Conservation (phyloP, 2,329 filamentous ascomycete species). For the Zasmidium angulare region DNA sequence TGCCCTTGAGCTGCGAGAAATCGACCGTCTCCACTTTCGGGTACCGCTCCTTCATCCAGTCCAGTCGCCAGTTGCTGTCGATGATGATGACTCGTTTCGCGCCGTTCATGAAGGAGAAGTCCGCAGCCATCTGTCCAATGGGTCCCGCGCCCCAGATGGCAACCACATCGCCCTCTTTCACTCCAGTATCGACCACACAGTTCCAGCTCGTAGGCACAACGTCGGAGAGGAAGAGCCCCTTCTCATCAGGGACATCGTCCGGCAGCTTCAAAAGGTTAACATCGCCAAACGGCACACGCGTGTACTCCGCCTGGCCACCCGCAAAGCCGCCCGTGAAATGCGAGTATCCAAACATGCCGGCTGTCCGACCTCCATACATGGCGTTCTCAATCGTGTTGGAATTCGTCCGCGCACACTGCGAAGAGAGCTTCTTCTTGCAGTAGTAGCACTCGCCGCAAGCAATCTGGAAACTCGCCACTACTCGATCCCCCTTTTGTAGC, state of each 20-base stretch:
- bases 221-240: constrained; percentile 77
- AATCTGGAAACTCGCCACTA: constrained; percentile 86
- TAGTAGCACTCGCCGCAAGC: constrained; percentile 69
- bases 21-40: constrained; percentile 68
- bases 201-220: constrained; percentile 79
- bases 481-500: constrained; percentile 54
- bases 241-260: constrained; percentile 78
- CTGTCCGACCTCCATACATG: constrained; percentile 77
- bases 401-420: constrained; percentile 79
- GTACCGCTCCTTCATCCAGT: constrained; percentile 65
- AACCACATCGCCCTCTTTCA: constrained; percentile 74
- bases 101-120: constrained; percentile 68
- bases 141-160: constrained; percentile 87
- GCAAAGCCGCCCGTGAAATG: constrained; percentile 84
- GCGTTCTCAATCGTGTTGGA: constrained; percentile 67
- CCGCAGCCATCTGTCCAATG: constrained; percentile 75
- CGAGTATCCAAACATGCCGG: constrained; percentile 61
- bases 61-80: constrained; percentile 70
- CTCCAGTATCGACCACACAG: constrained; percentile 76
- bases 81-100: constrained; percentile 76
- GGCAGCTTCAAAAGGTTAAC: constrained; percentile 80
- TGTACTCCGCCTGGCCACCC: constrained; percentile 84
- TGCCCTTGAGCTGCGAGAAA: constrained; percentile 61
- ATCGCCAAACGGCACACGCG: constrained; percentile 76
- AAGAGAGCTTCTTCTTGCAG: constrained; percentile 75